Evolutionary conservation across 2,329 filamentous ascomycete species (phyloP).

Genomic region (Metarhizium guizhouense): DNA sequence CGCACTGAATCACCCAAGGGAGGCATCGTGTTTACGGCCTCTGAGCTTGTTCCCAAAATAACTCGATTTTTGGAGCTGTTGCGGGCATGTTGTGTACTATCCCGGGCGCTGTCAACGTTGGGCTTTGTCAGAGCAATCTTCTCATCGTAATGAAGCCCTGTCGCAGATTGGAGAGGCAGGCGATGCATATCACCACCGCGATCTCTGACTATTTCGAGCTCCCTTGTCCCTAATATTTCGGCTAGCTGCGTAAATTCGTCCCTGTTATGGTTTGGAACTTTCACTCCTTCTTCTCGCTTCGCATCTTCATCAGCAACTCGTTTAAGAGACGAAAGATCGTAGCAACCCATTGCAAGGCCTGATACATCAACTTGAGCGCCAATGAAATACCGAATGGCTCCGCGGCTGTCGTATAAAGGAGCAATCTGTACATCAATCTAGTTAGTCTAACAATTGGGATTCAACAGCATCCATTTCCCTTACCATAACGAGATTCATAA

Average conservation of each 20-base stretch:
- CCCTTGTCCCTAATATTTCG: slow-evolving; percentile 59
- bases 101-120: not conserved
- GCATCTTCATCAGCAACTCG: slow-evolving; percentile 24
- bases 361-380: slow-evolving; percentile 66
- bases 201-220: slow-evolving; percentile 54
- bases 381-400: slow-evolving; percentile 57
- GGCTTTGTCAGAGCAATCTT: slow-evolving; percentile 2
- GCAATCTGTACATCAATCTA: slow-evolving; percentile 46
- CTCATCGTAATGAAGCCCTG: slow-evolving; percentile 1
- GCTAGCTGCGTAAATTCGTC: slow-evolving; percentile 57
- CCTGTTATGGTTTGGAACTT: slow-evolving; percentile 22
- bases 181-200: slow-evolving; percentile 56
- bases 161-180: slow-evolving; percentile 13
- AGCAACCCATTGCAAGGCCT: slow-evolving; percentile 56
- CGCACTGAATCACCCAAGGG: not conserved
- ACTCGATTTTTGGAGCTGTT: slow-evolving; percentile 8
- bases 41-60: slow-evolving; percentile 6
- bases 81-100: not conserved
- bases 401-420: slow-evolving; percentile 59
- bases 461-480: not conserved
- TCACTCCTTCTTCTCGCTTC: slow-evolving; percentile 1
- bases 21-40: not conserved
- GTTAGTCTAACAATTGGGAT: not conserved
- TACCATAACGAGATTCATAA: slow-evolving; percentile 68
- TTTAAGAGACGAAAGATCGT: slow-evolving; percentile 54